Evolutionary conservation across 2,329 filamentous ascomycete species (phyloP).

Genomic region (Sordariomycetes sp.): DNA sequence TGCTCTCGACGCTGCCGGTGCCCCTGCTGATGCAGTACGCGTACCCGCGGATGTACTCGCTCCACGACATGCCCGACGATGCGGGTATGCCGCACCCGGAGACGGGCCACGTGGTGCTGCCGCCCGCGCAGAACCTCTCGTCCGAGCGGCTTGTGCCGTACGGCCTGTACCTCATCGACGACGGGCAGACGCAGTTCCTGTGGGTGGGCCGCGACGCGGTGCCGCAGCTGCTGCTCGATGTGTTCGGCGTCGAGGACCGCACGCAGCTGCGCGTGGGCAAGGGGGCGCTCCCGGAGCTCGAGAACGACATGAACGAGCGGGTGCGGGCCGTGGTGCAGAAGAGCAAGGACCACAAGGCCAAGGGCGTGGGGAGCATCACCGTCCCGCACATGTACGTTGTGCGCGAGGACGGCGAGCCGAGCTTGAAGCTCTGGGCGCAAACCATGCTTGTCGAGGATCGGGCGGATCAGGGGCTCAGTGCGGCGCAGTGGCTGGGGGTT

Average conservation of each 20-base stretch:
- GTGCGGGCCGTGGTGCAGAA: slow-evolving; percentile 85
- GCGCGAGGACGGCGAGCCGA: slow-evolving; percentile 90
- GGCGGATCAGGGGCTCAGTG: slow-evolving; percentile 84
- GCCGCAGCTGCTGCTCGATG: slow-evolving; percentile 74
- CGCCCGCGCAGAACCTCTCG: slow-evolving; percentile 72
- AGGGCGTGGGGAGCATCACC: slow-evolving; percentile 85
- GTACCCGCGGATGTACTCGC: slow-evolving; percentile 69
- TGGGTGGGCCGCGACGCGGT: slow-evolving; percentile 93
- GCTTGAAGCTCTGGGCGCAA: slow-evolving; percentile 91
- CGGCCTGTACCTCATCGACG: slow-evolving; percentile 90
- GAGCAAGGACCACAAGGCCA: slow-evolving; percentile 73
- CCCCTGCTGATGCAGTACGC: slow-evolving; percentile 90
- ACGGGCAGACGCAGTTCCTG: slow-evolving; percentile 93
- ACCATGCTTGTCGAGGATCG: slow-evolving; percentile 90
- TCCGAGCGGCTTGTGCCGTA: slow-evolving; percentile 81
- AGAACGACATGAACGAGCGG: slow-evolving; percentile 93
- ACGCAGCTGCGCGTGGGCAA: slow-evolving; percentile 85
- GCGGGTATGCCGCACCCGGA: slow-evolving; percentile 74
- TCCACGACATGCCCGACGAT: slow-evolving; percentile 93
- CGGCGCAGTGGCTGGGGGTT: slow-evolving; percentile 84
- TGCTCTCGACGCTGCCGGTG: slow-evolving; percentile 85
- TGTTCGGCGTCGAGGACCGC: slow-evolving; percentile 79
- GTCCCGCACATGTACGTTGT: slow-evolving; percentile 88
- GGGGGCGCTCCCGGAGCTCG: slow-evolving; percentile 70
- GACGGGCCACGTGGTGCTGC: slow-evolving; percentile 81